Base-by-base conservation (phyloP, 2,329 filamentous ascomycete species). In the Diaporthe vexans region DNA sequence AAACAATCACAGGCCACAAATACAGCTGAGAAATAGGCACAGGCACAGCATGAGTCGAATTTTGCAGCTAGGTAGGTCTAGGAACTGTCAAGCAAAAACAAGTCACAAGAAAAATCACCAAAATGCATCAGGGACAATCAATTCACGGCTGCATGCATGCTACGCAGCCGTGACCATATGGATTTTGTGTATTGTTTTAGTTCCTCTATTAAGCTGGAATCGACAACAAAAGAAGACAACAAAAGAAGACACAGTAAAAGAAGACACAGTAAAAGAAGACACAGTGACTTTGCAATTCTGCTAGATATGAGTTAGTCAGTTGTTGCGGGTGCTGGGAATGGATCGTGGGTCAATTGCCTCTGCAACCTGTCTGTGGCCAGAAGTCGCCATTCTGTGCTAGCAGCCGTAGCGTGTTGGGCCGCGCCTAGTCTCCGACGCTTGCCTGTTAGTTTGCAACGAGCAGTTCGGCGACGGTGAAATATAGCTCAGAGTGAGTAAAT, bases 141-240 rank as follows among this genome's bases (percentile, higher is more conserved):
- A 48, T n/a, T 29, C 24, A 26, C 59, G 59, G 59, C 15, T 65
- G 59, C 59, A 65, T 65, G 19, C 37, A 37, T 37, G 35, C 35
- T 11, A 37, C 35, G 8, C 35, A 15, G 43, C 59, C 61, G 61
- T 21, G 26, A 26, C 13, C 40, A 33, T 51, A 65, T 35, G 15
- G 59, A 65, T 43, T 35, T 35, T 48, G 35, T 51, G 19, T 35
- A 37, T 63, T 63, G 7, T 65, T 65, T 65, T 19, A 65, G 59
- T 65, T 65, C 59, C 59, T 24, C 59, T 65, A 48, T 11, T 65
- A 35, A 65, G 59, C 43, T 2, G 59, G 43, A 65, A 65, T 29
- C 40, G 0, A 33, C 43, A 65, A 24, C 51, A 5, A 29, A 29
- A 29, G 29, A 29, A 29, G 29, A 29, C 29, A 29, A 29, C 5